Base-by-base conservation (phyloP, 306 rosid genomes). In the Amphicarpaea edgeworthii region DNA sequence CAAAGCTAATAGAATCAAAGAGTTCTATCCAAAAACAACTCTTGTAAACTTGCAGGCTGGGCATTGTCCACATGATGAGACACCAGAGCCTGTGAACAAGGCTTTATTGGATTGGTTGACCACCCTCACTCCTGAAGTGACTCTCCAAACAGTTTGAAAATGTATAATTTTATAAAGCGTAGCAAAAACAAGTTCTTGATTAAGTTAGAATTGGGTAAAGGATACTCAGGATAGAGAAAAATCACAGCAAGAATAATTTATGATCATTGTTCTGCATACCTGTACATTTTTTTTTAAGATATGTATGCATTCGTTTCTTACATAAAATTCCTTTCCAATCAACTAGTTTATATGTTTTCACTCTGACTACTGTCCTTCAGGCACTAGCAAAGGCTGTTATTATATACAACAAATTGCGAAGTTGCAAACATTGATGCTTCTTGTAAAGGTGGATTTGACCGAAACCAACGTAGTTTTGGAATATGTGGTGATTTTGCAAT, bases 51-150 rank as follows among this genome's bases (percentile, higher is more conserved):
- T 95, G 70, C 93, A 92, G 81, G 99, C 97, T 0, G 97, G 98
- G 64, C 97, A 93, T 64, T 93, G 98, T 42, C 98, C 98, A 5
- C 98, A 92, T 30, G 97, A 92, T 11, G 97, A 92, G 85, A 84
- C 75, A 75, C 97, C 99, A 2, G 96, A 89, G 73, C 92, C 83
- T 58, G 97, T 85, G 67, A 95, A 95, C 76, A 69, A 61, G 67
- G 97, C 97, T 75, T 86, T 92, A 19, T 57, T 92, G 81, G 93
- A 89, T 61, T 92, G 97, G 97, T 81, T 95, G 47, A 68, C 92
- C 28, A 82, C 87, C 38, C 60, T 87, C 12, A 70, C 82, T 58
- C 76, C 86, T 38, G 77, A 88, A 68, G 83, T 74, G 5, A 59
- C 90, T 66, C 93, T 86, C 14, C 94, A 81, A 75, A 76, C 83